Evolutionary conservation across 2,329 filamentous ascomycete species (phyloP), one percentile per base, ranked within the genome.

Genomic region (Mycosphaerella sp.): DNA sequence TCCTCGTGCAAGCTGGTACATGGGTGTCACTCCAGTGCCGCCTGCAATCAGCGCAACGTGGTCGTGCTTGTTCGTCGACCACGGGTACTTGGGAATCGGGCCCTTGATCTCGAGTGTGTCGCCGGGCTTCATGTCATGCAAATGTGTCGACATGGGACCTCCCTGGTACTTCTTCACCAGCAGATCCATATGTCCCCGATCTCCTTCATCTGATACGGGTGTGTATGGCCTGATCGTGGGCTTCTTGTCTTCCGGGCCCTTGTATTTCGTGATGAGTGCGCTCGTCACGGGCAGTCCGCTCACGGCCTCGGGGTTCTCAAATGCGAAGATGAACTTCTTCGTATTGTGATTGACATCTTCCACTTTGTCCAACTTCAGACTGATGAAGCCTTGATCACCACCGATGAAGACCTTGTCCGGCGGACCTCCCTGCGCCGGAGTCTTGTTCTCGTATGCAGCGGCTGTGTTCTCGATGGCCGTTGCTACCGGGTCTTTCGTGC

Each of bases 21-120:
- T 96, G 64, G 93, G 93, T 9, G 93, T 93, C 72, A 98, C 95
- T 58, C 93, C 93, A 6, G 93, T 96, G 61, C 93, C 93, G 66
- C 93, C 93, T n/a, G 92, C 89, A 59, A 98, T 81, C 62, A 92
- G 78, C 39, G 82, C 85, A 65, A 95, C 83, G 78, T 97, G 90
- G 57, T 88, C 60, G 77, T 96, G 91, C 82, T 95, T 96, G 81
- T 97, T 97, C 63, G 85, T 69, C 50, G 82, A 70, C 91, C 91
- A 97, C 32, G 82, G 74, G 74, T 96, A 97, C 76, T 98, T 98
- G 66, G 89, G 88, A 39, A 98, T 83, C 2, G 93, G 93, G 14
- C 93, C 93, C 80, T 98, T 97, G 78, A 98, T 84, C 59, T 92
- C 85, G 52, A 98, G 83, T 12, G 80, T 79, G 73, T 97, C 86